A percentile compares a stretch with the other conserved stretches of the same genome.
Conservation (phyloP, 1,284 basidiomycete species). For the Ustilago esculenta region DNA sequence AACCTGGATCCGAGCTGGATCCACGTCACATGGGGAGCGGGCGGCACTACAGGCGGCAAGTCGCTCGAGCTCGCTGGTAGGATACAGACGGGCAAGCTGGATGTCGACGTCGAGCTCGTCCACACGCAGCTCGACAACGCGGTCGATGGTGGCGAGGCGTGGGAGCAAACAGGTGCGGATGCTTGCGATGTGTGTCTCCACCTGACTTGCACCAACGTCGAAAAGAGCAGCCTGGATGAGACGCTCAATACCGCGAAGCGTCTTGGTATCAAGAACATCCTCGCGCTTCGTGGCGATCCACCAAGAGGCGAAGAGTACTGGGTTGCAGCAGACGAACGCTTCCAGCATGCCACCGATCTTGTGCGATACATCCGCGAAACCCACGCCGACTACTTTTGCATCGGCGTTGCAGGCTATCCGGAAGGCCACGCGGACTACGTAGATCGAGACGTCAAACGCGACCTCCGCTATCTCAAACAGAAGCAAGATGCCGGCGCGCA, state of each 20-base stretch:
- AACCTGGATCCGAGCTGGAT: slow-evolving; percentile 70
- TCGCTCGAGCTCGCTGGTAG: slow-evolving; percentile 78
- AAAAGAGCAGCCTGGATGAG: slow-evolving; percentile 77
- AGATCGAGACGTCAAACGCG: slow-evolving; percentile 76
- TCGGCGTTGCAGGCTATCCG: slow-evolving; percentile 93
- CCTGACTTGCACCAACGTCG: slow-evolving; percentile 95
- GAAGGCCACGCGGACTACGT: slow-evolving; percentile 78
- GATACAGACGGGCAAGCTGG: slow-evolving; percentile 57
- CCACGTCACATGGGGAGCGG: slow-evolving; percentile 94
- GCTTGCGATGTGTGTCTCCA: slow-evolving; percentile 91
- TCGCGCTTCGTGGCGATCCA: slow-evolving; percentile 87
- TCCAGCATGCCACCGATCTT: slow-evolving; percentile 87
- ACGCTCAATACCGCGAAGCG: slow-evolving; percentile 83
- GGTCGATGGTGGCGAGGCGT: slow-evolving; percentile 18
- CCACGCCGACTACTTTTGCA: slow-evolving; percentile 85
- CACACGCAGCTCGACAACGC: slow-evolving; percentile 17
- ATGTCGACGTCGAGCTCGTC: slow-evolving; percentile 30
- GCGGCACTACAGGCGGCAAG: slow-evolving; percentile 88
- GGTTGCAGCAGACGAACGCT: slow-evolving; percentile 83
- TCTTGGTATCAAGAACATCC: slow-evolving; percentile 85
- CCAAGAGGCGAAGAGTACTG: slow-evolving; percentile 92
- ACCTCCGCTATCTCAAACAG: slow-evolving; percentile 80
- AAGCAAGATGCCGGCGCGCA: slow-evolving; percentile 96
- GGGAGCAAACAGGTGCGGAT: slow-evolving; percentile 72
- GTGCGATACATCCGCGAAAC: slow-evolving; percentile 89